Base-by-base conservation (phyloP, 192 early-diverging fungal genomes). In the Coemansia sp. region DNA sequence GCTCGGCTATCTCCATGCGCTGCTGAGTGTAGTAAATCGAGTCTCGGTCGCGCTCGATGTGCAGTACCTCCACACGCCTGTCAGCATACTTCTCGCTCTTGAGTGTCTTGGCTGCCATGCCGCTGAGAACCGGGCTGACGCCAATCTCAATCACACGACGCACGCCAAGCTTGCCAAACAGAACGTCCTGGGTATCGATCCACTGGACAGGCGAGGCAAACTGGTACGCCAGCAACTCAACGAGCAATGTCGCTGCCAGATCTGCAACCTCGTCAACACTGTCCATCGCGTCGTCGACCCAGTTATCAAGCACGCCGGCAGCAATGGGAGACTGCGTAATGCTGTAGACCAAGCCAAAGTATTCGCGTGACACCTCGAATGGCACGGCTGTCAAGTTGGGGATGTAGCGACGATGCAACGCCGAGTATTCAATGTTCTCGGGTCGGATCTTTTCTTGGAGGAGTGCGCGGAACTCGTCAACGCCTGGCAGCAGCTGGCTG, bases 311-410 rank as follows among this genome's bases (percentile, higher is more conserved):
- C 8, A 91, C 85, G 67, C 89, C 78, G 69, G 73, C 84, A 2
- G 93, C 73, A 38, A 87, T 86, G 37, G 85, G 72, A n/a, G 92
- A 93, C 32, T 84, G 80, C 19, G 95, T 96, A 32, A 87, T 70
- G 31, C 85, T 73, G 72, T 87, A 84, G 5, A 93, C 89, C 46
- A 67, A 76, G 59, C 90, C 78, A 65, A 98, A 87, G 84, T 95
- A 98, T 7, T 76, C 74, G 73, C 89, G 89, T 24, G 85, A 78
- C 19, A 94, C 81, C 47, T 85, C 88, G 86, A 98, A 98, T 40
- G 96, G 95, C 67, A 85, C 61, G 42, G 93, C 96, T 36, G 94
- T 96, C 72, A 98, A 84, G 81, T 98, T 98, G 49, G 96, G 96
- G 76, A 98, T 94, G 71, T 96, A 98, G 74, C 91, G 89, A 60